A percentile compares a stretch with the other conserved stretches of the same genome.
These are phyloP conservation scores for Boletus hoseneyae DNA, from an alignment of 1,284 basidiomycete species.

Conservation along the genomic window DNA sequence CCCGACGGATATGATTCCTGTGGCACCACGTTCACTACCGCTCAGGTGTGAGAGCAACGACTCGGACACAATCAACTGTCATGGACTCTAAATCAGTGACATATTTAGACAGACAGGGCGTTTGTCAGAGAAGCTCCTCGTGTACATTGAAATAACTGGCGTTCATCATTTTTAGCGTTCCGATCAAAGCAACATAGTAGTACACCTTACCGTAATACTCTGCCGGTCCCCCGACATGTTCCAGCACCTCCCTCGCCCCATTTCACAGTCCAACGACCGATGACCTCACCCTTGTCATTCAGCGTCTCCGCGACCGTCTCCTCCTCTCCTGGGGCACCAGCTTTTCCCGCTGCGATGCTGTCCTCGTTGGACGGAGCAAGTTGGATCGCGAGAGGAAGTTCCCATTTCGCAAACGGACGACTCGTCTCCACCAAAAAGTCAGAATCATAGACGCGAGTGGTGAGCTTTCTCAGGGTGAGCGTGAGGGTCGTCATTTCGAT, in stretches of 20 bases:
- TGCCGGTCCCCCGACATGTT: conserved; percentile 55
- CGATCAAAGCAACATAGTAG: not conserved
- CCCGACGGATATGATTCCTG: not conserved
- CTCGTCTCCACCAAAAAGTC: conserved; percentile 66
- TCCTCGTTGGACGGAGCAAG: conserved; percentile 41
- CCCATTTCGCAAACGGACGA: conserved; percentile 80
- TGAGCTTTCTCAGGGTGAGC: conserved; percentile 55
- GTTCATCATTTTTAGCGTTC: not conserved
- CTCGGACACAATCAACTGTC: not conserved
- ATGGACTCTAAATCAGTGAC: conserved; percentile 1
- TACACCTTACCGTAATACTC: conserved; percentile 57
- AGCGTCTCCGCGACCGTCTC: conserved; percentile 77
- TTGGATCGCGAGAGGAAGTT: conserved; percentile 57
- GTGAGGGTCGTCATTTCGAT: conserved; percentile 72
- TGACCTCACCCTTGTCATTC: conserved; percentile 56
- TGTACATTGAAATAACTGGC: conserved; percentile 80
- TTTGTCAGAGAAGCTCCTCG: conserved; percentile 59
- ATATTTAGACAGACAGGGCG: not conserved
- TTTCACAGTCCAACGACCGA: conserved; percentile 76
- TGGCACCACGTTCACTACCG: not conserved
- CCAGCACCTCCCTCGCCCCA: conserved; percentile 67
- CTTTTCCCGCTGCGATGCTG: conserved; percentile 30
- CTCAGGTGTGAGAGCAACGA: not conserved
- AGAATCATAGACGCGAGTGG: conserved; percentile 72
- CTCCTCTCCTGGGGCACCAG: conserved; percentile 48